phyloP scores from a whole-genome alignment of 768 basidiomycete genomes.

The Dictyophora rubrovolvata region DNA sequence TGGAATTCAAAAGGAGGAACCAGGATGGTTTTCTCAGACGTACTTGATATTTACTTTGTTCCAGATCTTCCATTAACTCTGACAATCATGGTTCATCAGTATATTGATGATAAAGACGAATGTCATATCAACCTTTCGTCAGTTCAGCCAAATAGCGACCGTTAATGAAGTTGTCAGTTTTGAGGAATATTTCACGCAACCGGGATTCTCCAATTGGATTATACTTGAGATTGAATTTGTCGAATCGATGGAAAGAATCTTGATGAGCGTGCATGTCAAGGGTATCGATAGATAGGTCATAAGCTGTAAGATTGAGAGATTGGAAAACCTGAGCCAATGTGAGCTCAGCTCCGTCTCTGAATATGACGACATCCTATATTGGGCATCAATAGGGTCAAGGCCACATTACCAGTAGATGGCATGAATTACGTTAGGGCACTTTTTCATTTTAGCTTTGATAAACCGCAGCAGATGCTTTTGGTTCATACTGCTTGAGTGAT shows the following conservation, averaged over 20 bases:
- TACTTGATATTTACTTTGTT: constrained; percentile 98
- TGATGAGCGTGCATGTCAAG: constrained; percentile 99
- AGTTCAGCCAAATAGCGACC: constrained; percentile 92
- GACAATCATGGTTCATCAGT: neutral
- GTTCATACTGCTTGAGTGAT: constrained; percentile 98
- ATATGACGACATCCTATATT: constrained; percentile 83
- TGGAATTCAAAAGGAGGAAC: neutral
- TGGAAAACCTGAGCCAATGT: constrained; percentile 93
- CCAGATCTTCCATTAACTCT: constrained; percentile 98
- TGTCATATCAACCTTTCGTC: constrained; percentile 56
- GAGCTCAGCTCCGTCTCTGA: constrained; percentile 82
- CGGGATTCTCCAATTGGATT: constrained; percentile 95
- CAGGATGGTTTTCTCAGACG: constrained; percentile 4
- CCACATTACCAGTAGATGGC: neutral
- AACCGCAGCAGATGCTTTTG: constrained; percentile 97
- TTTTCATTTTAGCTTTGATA: constrained; percentile 98
- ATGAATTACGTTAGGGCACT: constrained; percentile 46
- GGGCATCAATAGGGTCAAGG: neutral
- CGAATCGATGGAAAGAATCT: constrained; percentile 96
- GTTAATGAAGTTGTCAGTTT: constrained; percentile 91
- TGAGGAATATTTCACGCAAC: constrained; percentile 92
- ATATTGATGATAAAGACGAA: neutral
- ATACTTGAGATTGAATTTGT: constrained; percentile 96
- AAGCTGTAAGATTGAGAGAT: constrained; percentile 87
- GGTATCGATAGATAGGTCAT: constrained; percentile 97